phyloP scores from a whole-genome alignment of 176 grass and related monocot species.

The Eremochloa ophiuroides region DNA sequence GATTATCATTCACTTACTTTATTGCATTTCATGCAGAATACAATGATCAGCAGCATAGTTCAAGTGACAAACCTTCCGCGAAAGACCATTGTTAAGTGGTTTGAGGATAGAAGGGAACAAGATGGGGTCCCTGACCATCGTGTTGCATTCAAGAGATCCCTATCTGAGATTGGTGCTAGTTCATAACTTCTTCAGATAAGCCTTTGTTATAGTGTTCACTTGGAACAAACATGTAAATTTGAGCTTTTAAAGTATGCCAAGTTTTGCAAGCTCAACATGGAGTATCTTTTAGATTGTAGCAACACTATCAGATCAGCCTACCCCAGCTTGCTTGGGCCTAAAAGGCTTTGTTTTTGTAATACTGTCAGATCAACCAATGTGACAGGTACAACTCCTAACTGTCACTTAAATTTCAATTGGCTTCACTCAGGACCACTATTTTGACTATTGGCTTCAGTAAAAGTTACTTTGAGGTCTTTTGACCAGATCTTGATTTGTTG shows the following conservation, averaged over 20 bases:
- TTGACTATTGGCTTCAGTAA: slow-evolving; percentile 31
- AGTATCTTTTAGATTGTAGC: slow-evolving; percentile 25
- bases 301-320: slow-evolving; percentile 12
- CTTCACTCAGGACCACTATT: slow-evolving; percentile 39
- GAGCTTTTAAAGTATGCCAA: slow-evolving; percentile 14
- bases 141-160: slow-evolving; percentile 42
- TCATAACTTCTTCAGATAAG: slow-evolving; percentile 26
- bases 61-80: slow-evolving; percentile 87
- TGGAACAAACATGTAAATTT: slow-evolving; percentile 38
- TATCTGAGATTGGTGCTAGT: slow-evolving; percentile 44
- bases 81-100: slow-evolving; percentile 83
- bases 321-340: neutral
- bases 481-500: slow-evolving; percentile 34
- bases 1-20: slow-evolving; percentile 4
- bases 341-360: neutral
- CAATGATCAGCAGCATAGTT: slow-evolving; percentile 88
- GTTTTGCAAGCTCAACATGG: slow-evolving; percentile 6
- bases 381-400: slow-evolving; percentile 53
- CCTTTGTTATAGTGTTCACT: slow-evolving; percentile 10
- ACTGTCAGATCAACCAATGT: slow-evolving; percentile 26
- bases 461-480: slow-evolving; percentile 16
- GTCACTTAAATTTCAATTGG: slow-evolving; percentile 24
- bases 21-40: slow-evolving; percentile 55
- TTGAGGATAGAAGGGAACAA: slow-evolving; percentile 75
- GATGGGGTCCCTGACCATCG: slow-evolving; percentile 60